These are phyloP conservation scores for Rheum nobile DNA, from an alignment of 148 eudicot species.

Conservation along the genomic window DNA sequence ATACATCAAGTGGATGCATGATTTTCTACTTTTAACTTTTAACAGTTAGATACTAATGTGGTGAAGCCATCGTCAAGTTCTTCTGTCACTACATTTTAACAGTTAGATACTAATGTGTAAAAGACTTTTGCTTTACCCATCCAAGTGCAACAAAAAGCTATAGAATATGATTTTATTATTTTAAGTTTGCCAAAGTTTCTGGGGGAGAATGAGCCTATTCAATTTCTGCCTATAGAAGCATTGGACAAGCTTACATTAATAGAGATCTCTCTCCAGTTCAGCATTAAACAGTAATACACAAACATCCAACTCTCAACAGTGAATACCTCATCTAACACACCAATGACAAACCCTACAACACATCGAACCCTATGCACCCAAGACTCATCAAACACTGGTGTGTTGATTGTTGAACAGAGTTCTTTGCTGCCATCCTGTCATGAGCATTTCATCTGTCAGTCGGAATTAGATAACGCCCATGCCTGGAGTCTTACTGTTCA, in stretches of 20 bases:
- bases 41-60: no score
- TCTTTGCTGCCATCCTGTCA: not conserved
- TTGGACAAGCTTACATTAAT: no score
- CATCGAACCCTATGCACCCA: not conserved
- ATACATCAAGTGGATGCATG: not conserved
- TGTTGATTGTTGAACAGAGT: not conserved
- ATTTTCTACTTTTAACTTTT: no score
- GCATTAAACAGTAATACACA: not conserved
- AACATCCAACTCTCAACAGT: not conserved
- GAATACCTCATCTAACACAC: not conserved
- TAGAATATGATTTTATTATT: no score
- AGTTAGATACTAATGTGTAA: no score
- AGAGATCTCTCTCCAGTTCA: not conserved
- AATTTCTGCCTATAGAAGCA: no score
- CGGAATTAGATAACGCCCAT: not conserved
- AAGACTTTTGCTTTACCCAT: no score
- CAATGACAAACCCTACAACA: not conserved
- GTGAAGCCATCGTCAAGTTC: no score
- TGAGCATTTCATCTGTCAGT: conserved; percentile 1
- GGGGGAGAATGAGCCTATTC: no score
- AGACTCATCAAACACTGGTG: not conserved
- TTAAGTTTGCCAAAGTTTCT: no score
- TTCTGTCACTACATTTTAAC: no score
- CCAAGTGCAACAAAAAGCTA: no score
- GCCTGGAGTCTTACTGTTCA: not conserved